Percentiles rank a stretch among this genome's conserved stretches.
Evolutionary conservation across 257 asterid genomes (phyloP).

Genomic region (Fraxinus excelsior): DNA sequence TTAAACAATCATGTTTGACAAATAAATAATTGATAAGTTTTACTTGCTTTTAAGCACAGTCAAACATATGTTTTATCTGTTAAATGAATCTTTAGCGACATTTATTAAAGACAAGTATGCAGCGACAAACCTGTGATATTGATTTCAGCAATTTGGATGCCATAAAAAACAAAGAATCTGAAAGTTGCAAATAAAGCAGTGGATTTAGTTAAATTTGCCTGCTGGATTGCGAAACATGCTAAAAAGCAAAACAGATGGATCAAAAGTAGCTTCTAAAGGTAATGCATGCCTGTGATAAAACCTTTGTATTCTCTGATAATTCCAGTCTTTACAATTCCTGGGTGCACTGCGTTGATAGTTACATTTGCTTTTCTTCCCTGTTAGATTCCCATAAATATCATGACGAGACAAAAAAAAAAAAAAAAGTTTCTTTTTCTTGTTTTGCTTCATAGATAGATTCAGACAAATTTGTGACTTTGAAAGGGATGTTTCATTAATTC

Average conservation of each 20-base stretch:
- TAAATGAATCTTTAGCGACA: background rate
- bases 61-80: background rate
- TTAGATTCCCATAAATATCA: constrained; percentile 9
- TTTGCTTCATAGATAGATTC: background rate
- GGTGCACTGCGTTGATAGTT: constrained; percentile 88
- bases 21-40: too few relatives aligned
- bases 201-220: constrained; percentile 23
- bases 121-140: constrained; percentile 80
- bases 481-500: background rate
- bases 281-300: constrained; percentile 83
- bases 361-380: constrained; percentile 89
- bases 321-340: constrained; percentile 93
- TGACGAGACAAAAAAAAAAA: background rate
- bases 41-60: background rate
- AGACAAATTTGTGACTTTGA: background rate
- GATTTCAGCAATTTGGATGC: constrained; percentile 92
- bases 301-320: constrained; percentile 91
- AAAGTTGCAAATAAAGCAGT: constrained; percentile 6
- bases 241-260: background rate
- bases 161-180: constrained; percentile 89
- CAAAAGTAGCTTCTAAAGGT: constrained; percentile 17
- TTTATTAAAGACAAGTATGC: constrained; percentile 26
- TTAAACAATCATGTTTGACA: background rate
- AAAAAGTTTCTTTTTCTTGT: background rate
- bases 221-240: constrained; percentile 17